Evolutionary conservation across 805 yeast species (phyloP).

Genomic region (Wickerhamiella sergipiensis): DNA sequence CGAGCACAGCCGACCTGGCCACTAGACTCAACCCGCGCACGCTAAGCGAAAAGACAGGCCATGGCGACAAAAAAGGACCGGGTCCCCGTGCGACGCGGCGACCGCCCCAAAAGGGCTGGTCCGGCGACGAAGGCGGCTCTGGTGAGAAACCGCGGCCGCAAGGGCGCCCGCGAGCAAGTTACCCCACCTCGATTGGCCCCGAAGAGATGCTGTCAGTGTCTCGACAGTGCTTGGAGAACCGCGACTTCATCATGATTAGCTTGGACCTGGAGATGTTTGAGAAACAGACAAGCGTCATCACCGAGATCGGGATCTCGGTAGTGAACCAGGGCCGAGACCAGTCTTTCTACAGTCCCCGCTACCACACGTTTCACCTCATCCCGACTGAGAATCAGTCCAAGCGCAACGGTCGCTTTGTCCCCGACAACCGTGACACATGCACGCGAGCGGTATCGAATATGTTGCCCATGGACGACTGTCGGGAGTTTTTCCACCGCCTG

Average conservation of each 20-base stretch:
- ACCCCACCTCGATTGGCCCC: neutral
- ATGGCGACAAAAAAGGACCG: too few species aligned
- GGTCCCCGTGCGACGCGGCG: too few species aligned
- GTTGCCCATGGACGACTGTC: slow-evolving; percentile 24
- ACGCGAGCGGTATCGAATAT: slow-evolving; percentile 37
- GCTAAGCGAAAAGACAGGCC: too few species aligned
- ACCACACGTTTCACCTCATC: neutral
- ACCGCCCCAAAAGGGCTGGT: too few species aligned
- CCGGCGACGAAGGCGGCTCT: too few species aligned
- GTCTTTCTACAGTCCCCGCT: neutral
- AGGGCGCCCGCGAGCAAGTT: neutral
- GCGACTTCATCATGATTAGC: slow-evolving; percentile 3
- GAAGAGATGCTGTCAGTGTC: neutral
- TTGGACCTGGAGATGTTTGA: slow-evolving; percentile 7
- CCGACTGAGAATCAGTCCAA: slow-evolving; percentile 9
- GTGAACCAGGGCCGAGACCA: slow-evolving; percentile 28
- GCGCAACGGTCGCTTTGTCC: slow-evolving; percentile 40
- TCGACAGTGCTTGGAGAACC: neutral
- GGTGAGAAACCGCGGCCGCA: too few species aligned
- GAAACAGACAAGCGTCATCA: slow-evolving; percentile 2
- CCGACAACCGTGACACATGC: slow-evolving; percentile 39
- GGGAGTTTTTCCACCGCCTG: neutral
- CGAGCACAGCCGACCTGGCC: too few species aligned
- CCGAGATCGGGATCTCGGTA: slow-evolving; percentile 9
- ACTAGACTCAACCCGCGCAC: too few species aligned